phyloP scores from a whole-genome alignment of 2,329 filamentous ascomycete species.

The Sporothrix euskadiensis region DNA sequence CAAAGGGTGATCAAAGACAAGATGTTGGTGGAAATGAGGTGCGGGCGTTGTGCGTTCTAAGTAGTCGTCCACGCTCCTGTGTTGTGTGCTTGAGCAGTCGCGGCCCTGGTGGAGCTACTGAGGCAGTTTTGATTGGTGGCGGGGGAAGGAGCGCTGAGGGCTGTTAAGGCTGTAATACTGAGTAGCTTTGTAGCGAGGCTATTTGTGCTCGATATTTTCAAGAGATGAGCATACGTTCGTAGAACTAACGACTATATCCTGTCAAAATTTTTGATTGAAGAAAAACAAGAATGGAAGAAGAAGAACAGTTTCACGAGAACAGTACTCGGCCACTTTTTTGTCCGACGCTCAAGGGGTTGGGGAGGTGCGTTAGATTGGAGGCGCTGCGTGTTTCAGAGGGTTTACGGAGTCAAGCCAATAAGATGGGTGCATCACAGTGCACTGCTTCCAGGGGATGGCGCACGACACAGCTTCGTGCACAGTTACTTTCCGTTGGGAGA shows the following conservation, averaged over 20 bases:
- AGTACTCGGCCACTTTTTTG: background rate
- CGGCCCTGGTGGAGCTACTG: constrained; percentile 22
- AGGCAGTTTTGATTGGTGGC: constrained; percentile 31
- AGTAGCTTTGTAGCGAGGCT: background rate
- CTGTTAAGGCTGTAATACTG: no score
- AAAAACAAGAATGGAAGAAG: background rate
- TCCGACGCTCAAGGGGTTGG: background rate
- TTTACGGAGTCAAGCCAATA: background rate
- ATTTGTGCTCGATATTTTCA: background rate
- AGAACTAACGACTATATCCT: background rate
- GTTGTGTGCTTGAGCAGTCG: background rate
- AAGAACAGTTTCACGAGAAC: background rate
- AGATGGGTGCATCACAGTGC: background rate
- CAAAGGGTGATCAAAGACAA: background rate
- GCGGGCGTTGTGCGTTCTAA: background rate
- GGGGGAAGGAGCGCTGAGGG: constrained; percentile 1
- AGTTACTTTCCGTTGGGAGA: background rate
- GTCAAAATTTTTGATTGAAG: background rate
- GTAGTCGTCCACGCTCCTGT: background rate
- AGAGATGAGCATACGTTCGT: no score
- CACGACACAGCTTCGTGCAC: background rate
- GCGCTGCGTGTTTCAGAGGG: constrained; percentile 20
- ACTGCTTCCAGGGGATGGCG: background rate
- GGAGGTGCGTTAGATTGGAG: constrained; percentile 10
- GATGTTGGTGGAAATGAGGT: background rate